Conservation (phyloP, 805 yeast species). For the Candida argentea region DNA sequence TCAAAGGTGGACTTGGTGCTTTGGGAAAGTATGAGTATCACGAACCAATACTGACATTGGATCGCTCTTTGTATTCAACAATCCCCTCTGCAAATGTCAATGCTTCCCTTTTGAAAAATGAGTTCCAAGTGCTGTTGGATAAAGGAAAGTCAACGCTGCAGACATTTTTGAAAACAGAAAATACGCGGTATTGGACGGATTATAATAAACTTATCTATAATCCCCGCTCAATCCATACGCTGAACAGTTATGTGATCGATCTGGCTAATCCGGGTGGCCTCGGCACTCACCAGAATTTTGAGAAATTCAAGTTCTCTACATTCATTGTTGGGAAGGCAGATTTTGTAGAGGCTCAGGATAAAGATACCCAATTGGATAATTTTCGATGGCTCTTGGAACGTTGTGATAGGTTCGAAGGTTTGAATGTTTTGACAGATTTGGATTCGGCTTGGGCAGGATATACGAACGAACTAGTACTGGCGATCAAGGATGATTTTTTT, state of each 20-base stretch:
- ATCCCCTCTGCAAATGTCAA: constrained; percentile 3
- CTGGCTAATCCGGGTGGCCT: constrained; percentile 2
- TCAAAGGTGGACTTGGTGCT: constrained; percentile 66
- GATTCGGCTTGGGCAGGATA: constrained; percentile 86
- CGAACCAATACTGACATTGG: constrained; percentile 4
- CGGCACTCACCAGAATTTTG: constrained; percentile 19
- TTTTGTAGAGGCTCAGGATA: constrained; percentile 30
- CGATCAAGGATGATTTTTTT: constrained; percentile 60
- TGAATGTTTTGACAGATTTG: constrained; percentile 58
- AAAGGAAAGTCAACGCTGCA: constrained; percentile 18
- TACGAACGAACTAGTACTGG: constrained; percentile 38
- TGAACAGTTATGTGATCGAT: constrained; percentile 31
- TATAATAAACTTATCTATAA: constrained; percentile 57
- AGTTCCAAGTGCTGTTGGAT: constrained; percentile 60
- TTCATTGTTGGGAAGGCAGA: constrained; percentile 53
- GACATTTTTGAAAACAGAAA: constrained; percentile 22
- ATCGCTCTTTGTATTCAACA: constrained; percentile 3
- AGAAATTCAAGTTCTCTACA: constrained; percentile 31
- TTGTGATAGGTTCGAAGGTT: constrained; percentile 65
- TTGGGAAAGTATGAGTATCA: constrained; percentile 45
- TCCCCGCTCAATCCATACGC: constrained; percentile 45
- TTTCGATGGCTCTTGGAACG: constrained; percentile 61
- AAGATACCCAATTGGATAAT: constrained; percentile 33
- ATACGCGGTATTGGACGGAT: constrained; percentile 71
- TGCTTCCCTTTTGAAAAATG: constrained; percentile 32